These are phyloP conservation scores for Fusarium sp. DNA, from an alignment of 2,329 filamentous ascomycete genomes.

Conservation along the genomic window DNA sequence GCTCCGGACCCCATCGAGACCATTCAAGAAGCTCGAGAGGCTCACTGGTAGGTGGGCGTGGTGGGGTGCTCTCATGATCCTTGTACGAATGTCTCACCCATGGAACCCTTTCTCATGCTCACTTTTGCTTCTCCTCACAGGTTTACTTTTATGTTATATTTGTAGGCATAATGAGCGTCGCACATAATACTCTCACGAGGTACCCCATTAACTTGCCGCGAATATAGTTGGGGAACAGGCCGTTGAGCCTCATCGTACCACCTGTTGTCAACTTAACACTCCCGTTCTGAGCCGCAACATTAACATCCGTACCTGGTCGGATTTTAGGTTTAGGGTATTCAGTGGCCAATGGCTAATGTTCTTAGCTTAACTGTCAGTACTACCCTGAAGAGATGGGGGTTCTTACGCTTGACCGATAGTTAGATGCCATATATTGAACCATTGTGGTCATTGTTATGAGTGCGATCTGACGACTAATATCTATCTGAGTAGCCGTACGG, in stretches of 20 bases:
- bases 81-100: slow-evolving; percentile 17
- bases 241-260: slow-evolving; percentile 11
- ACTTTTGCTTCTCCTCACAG: slow-evolving; percentile 9
- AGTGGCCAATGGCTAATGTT: slow-evolving; percentile 10
- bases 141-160: slow-evolving; percentile 5
- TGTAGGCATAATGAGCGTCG: not conserved
- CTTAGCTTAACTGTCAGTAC: slow-evolving; percentile 9
- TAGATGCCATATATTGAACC: too few relatives aligned
- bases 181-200: not conserved
- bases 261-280: not conserved
- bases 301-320: not conserved
- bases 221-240: not conserved
- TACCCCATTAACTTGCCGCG: not conserved
- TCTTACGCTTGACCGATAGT: not conserved
- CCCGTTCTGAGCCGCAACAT: not conserved
- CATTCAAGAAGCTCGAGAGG: slow-evolving; percentile 30
- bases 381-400: not conserved
- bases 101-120: slow-evolving; percentile 16
- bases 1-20: slow-evolving; percentile 34
- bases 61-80: slow-evolving; percentile 16
- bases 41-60: slow-evolving; percentile 16
- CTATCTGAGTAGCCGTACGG: too few relatives aligned
- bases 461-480: too few relatives aligned
- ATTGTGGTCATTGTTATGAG: too few relatives aligned
- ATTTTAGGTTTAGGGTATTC: slow-evolving; percentile 28